phyloP scores from a whole-genome alignment of 805 yeast species.

The Phaffomyces opuntiae region DNA sequence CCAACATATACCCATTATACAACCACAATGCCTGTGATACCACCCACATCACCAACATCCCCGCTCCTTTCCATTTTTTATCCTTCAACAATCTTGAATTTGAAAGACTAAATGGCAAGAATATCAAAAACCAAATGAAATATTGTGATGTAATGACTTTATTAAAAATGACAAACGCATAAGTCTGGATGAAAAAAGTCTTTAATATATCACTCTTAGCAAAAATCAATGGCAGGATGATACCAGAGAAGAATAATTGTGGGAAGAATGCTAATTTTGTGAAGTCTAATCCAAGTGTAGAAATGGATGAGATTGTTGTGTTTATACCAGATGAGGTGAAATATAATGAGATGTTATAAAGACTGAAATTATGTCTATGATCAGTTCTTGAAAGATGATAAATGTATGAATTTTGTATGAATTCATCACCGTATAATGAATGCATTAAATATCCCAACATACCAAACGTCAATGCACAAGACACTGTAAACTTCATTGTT shows the following conservation, averaged over 20 bases:
- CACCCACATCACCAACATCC: constrained; percentile 54
- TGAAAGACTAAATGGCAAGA: constrained; percentile 67
- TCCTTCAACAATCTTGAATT: constrained; percentile 30
- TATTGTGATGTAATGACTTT: constrained; percentile 92
- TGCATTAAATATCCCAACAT: constrained; percentile 56
- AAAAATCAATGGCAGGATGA: constrained; percentile 44
- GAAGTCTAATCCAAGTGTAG: constrained; percentile 20
- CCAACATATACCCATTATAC: constrained; percentile 66
- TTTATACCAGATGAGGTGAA: constrained; percentile 39
- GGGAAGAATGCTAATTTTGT: constrained; percentile 76
- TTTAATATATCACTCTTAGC: constrained; percentile 37
- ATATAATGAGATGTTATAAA: constrained; percentile 72
- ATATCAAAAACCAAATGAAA: constrained; percentile 88
- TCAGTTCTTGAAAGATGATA: constrained; percentile 82
- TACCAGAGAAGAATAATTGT: constrained; percentile 55
- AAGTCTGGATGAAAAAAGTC: constrained; percentile 68
- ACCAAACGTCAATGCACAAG: constrained; percentile 37
- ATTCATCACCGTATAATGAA: constrained; percentile 63
- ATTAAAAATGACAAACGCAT: constrained; percentile 70
- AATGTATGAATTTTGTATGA: constrained; percentile 66
- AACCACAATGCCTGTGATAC: constrained; percentile 73
- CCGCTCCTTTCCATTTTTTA: constrained; percentile 31
- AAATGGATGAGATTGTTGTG: not conserved
- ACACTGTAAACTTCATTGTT: constrained; percentile 35
- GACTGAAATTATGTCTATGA: constrained; percentile 91